Evolutionary conservation across 306 rosid species (phyloP), one percentile per base, ranked within the genome.

Genomic region (Quercus suber): DNA sequence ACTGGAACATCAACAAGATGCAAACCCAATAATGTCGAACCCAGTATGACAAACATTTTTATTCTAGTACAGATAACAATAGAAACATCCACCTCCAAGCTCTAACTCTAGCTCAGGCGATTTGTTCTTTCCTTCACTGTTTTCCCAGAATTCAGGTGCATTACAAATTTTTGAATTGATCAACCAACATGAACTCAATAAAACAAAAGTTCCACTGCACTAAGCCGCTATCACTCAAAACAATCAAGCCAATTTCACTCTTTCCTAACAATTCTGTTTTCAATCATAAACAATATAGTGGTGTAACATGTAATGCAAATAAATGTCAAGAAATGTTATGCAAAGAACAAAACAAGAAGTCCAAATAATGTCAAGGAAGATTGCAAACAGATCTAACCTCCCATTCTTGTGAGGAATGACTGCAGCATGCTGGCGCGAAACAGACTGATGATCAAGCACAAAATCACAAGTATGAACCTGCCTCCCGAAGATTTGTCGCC

Each of bases 401-500:
- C 99, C 99, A 63, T 91, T 95, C 80, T 90, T 91, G 92, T 93
- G 99, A 80, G 99, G 98, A 87, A 95, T 75, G 25, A 95, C 97
- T 4, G 86, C 99, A 78, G 99, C 99, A 83, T 93, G 99, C 75
- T 95, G 99, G 74, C 99, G 98, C 9, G 99, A 95, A 76, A 95
- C 99, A 11, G 99, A 95, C 71, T 88, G 97, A 77, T 95, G 99
- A 85, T 93, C 99, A 45, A 95, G 99, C 78, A 95, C 99, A 79
- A 78, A 89, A 84, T 95, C 97, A 55, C 98, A 93, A 17, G 97
- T 86, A 27, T 83, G 94, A 75, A 83, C 57, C 81, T 93, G 99
- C 86, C 99, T 90, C 84, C 99, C 99, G 43, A 93, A 95, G 64
- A 95, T 75, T 59, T 82, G 83, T 78, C 96, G 87, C 74, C 97